These are phyloP conservation scores for Sherardia arvensis DNA, from an alignment of 257 asterid genomes.

Conservation along the genomic window DNA sequence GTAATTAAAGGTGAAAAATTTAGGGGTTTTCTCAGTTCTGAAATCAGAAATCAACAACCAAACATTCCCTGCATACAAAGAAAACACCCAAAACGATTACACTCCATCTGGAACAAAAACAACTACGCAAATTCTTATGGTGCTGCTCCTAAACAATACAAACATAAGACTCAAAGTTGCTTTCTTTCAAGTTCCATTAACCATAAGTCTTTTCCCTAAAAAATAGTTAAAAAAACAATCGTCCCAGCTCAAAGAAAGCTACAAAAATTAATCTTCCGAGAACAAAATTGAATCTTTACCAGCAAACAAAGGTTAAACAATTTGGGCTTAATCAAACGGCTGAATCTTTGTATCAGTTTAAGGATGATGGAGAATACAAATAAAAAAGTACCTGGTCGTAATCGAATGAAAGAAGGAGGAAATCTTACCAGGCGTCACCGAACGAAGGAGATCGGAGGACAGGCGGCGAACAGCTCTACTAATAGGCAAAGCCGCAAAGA, in stretches of 20 bases:
- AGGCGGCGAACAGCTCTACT: not conserved
- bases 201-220: no score
- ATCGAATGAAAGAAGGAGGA: not conserved
- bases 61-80: conserved; percentile 4
- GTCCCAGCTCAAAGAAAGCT: not conserved
- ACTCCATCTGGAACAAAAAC: not conserved
- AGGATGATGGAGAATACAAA: not conserved
- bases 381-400: not conserved
- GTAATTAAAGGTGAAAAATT: not conserved
- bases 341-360: not conserved
- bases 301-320: not conserved
- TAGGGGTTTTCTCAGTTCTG: not conserved
- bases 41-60: not conserved
- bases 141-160: not conserved
- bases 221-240: not conserved
- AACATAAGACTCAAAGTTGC: not conserved
- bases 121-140: not conserved
- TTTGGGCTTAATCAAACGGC: not conserved
- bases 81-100: not conserved
- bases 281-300: not conserved
- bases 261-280: not conserved
- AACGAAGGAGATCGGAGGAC: not conserved
- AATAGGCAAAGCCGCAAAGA: not conserved
- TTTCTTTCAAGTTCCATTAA: not conserved
- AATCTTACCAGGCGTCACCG: not conserved